A percentile compares a stretch with the other conserved stretches of the same genome.
These are phyloP conservation scores for Candida andamanensis DNA, from an alignment of 805 yeast genomes.

Conservation along the genomic window DNA sequence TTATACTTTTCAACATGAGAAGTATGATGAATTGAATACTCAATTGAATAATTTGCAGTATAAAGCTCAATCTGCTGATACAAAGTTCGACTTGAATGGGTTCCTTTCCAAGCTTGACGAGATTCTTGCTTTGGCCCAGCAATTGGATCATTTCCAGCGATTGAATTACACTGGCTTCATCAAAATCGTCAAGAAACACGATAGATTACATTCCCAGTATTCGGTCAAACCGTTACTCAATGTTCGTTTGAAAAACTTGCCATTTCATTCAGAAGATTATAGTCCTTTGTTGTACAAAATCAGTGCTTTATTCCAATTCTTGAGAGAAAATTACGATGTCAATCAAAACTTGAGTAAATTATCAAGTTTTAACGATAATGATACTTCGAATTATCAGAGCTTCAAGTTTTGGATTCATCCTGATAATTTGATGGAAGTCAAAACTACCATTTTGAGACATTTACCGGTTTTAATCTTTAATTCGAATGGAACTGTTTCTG, in stretches of 20 bases:
- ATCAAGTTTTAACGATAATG: constrained; percentile 42
- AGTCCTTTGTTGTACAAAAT: constrained; percentile 83
- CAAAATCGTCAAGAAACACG: constrained; percentile 94
- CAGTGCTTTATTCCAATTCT: constrained; percentile 72
- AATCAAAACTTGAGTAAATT: constrained; percentile 45
- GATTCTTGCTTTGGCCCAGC: constrained; percentile 68
- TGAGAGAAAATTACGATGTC: constrained; percentile 66
- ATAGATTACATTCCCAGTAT: constrained; percentile 78
- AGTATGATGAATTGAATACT: constrained; percentile 64
- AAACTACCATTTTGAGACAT: constrained; percentile 89
- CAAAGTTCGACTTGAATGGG: constrained; percentile 48
- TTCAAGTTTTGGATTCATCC: constrained; percentile 95
- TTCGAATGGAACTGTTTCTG: neutral
- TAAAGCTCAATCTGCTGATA: constrained; percentile 39
- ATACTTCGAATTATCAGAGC: constrained; percentile 46
- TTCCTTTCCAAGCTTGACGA: constrained; percentile 73
- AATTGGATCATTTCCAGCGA: constrained; percentile 84
- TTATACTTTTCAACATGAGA: constrained; percentile 61
- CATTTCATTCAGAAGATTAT: constrained; percentile 92
- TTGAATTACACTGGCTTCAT: constrained; percentile 91
- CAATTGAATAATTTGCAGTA: constrained; percentile 61
- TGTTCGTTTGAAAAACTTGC: constrained; percentile 80
- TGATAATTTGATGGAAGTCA: constrained; percentile 91
- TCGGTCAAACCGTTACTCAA: constrained; percentile 87
- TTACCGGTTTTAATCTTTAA: constrained; percentile 83